Conservation (phyloP, 495 filamentous ascomycete genomes). For the Podospora appendiculata region DNA sequence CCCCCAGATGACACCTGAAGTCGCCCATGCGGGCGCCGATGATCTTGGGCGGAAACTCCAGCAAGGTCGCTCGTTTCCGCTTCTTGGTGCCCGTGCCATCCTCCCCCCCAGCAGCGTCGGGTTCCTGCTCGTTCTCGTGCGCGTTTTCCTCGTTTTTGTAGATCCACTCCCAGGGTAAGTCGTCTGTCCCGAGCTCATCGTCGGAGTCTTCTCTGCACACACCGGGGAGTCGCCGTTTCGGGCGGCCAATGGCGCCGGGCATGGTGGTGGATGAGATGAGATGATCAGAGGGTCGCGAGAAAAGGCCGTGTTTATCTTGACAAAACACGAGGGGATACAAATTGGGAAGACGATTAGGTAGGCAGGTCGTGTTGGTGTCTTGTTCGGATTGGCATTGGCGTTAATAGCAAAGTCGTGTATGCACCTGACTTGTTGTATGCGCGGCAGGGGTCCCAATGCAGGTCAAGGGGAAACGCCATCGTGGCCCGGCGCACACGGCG, state of each 20-base stretch:
- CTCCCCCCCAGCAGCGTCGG: slow-evolving; percentile 8
- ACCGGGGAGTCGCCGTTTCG: slow-evolving; percentile 21
- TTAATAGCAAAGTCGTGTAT: background rate
- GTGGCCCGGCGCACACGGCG: background rate
- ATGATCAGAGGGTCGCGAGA: background rate
- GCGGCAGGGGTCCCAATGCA: too few relatives aligned
- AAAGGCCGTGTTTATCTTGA: background rate
- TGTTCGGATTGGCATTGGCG: background rate
- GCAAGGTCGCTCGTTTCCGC: slow-evolving; percentile 26
- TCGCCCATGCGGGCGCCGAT: slow-evolving; percentile 78
- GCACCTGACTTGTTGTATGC: background rate
- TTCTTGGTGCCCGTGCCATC: slow-evolving; percentile 18
- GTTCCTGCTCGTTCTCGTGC: slow-evolving; percentile 12
- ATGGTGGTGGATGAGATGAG: background rate
- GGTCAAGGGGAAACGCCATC: background rate
- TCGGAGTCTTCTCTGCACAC: slow-evolving; percentile 81
- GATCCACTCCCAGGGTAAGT: slow-evolving; percentile 91
- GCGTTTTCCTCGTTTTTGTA: slow-evolving; percentile 37
- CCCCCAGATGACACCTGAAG: slow-evolving; percentile 75
- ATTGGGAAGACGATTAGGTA: background rate
- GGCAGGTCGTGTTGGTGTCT: background rate
- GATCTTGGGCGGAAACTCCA: slow-evolving; percentile 37
- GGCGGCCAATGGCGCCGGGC: slow-evolving; percentile 5
- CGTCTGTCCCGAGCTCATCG: slow-evolving; percentile 80
- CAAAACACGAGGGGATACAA: too few relatives aligned